phyloP scores from a whole-genome alignment of 1,284 basidiomycete species.

The Malassezia pachydermatis region DNA sequence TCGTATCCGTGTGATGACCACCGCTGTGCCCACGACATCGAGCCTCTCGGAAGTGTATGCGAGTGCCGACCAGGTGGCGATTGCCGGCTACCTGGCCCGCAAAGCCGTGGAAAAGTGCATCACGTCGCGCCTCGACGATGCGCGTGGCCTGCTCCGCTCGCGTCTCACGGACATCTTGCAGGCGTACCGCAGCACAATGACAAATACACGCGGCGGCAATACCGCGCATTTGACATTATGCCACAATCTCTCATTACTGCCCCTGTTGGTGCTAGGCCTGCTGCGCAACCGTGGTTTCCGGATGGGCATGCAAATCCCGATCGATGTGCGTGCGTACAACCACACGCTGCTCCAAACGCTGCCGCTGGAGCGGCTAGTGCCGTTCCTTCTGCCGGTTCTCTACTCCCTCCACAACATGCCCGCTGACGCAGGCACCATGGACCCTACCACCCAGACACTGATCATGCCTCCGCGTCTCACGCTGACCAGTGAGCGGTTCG shows the following conservation, averaged over 20 bases:
- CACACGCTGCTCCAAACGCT: conserved; percentile 83
- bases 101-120: conserved; percentile 91
- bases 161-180: conserved; percentile 80
- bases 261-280: conserved; percentile 75
- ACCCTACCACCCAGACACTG: conserved; percentile 46
- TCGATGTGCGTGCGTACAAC: conserved; percentile 88
- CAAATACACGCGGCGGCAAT: conserved; percentile 64
- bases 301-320: conserved; percentile 88
- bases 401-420: conserved; percentile 96
- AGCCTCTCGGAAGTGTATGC: conserved; percentile 88
- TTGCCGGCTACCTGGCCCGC: conserved; percentile 79
- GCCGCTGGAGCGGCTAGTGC: conserved; percentile 78
- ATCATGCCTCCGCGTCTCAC: conserved; percentile 78
- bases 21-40: conserved; percentile 81
- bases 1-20: conserved; percentile 86
- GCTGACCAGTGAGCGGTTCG: conserved; percentile 80
- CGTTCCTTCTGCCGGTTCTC: conserved; percentile 88
- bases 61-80: conserved; percentile 84
- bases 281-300: conserved; percentile 92
- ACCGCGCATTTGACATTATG: conserved; percentile 82
- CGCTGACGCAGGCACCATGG: conserved; percentile 58
- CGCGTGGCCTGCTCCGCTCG: conserved; percentile 77
- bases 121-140: conserved; percentile 78
- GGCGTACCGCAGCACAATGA: conserved; percentile 95
- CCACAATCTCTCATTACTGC: conserved; percentile 87